Conservation (phyloP, 106 monocot species). For the Alisma plantagoaquatica region DNA sequence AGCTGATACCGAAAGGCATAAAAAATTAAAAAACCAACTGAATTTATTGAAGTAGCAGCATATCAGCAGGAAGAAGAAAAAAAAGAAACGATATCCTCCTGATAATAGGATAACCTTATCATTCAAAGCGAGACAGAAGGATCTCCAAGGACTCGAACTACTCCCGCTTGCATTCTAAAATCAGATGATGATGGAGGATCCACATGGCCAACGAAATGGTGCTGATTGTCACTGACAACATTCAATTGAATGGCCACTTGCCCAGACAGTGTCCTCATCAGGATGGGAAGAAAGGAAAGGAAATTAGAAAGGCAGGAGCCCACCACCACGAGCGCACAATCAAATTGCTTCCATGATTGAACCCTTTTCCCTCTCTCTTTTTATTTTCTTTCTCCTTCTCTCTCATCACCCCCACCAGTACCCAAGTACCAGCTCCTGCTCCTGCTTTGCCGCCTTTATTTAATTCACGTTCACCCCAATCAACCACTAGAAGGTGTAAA, state of each 20-base stretch:
- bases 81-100: too few relatives aligned
- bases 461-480: not conserved
- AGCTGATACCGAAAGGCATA: too few relatives aligned
- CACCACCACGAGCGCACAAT: slow-evolving; percentile 10
- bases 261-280: slow-evolving; percentile 19
- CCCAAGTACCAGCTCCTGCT: not conserved
- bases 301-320: not conserved
- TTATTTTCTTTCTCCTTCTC: too few relatives aligned
- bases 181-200: too few relatives aligned
- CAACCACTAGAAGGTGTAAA: too few relatives aligned
- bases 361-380: not conserved
- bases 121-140: too few relatives aligned
- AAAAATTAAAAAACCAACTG: too few relatives aligned
- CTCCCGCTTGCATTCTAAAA: too few relatives aligned
- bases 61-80: too few relatives aligned
- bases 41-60: too few relatives aligned
- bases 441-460: not conserved
- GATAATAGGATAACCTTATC: too few relatives aligned
- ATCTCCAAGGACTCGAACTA: too few relatives aligned
- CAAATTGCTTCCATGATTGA: slow-evolving; percentile 13
- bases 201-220: slow-evolving; percentile 8
- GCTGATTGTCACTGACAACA: slow-evolving; percentile 12
- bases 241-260: slow-evolving; percentile 14
- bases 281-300: slow-evolving; percentile 8
- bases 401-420: slow-evolving; percentile 1